These are phyloP conservation scores for Mycena citricolor DNA, from an alignment of 1,284 basidiomycete genomes.

Conservation along the genomic window DNA sequence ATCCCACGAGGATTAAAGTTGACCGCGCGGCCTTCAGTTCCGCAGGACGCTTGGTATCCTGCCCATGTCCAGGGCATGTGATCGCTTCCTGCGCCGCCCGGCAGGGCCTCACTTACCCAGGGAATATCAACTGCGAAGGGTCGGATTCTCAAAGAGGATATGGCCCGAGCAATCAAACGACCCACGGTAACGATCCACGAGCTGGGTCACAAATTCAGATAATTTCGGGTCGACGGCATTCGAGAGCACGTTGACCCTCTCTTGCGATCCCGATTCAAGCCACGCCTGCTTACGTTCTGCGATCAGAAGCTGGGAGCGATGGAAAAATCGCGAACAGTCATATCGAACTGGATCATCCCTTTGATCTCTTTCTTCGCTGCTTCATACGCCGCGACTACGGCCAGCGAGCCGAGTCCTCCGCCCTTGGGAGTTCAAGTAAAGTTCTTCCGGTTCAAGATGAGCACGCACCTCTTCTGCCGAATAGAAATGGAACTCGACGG, in stretches of 20 bases:
- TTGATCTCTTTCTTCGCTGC: constrained; percentile 45
- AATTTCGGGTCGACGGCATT: constrained; percentile 56
- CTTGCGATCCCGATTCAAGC: constrained; percentile 58
- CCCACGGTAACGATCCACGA: constrained; percentile 36
- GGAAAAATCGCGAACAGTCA: constrained; percentile 63
- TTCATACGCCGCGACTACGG: constrained; percentile 81
- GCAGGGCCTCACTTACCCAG: constrained; percentile 36
- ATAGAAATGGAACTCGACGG: constrained; percentile 61
- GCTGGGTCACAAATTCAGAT: constrained; percentile 39
- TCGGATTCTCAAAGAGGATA: not conserved
- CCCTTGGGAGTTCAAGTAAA: too few relatives aligned
- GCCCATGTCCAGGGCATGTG: constrained; percentile 86
- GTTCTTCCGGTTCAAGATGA: too few relatives aligned
- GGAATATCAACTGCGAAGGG: constrained; percentile 31
- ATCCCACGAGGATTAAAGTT: constrained; percentile 32
- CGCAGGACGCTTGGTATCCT: constrained; percentile 64
- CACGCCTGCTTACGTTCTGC: constrained; percentile 20
- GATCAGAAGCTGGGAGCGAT: not conserved
- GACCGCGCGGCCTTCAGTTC: not conserved
- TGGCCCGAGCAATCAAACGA: not conserved
- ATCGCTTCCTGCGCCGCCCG: constrained; percentile 71
- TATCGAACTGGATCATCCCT: constrained; percentile 72
- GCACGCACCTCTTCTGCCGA: constrained; percentile 46
- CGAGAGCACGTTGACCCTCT: constrained; percentile 61
- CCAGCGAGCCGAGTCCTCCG: constrained; percentile 93